A percentile compares a stretch with the other conserved stretches of the same genome.
These are phyloP conservation scores for Amanita rubescens DNA, from an alignment of 768 basidiomycete species.

Conservation along the genomic window DNA sequence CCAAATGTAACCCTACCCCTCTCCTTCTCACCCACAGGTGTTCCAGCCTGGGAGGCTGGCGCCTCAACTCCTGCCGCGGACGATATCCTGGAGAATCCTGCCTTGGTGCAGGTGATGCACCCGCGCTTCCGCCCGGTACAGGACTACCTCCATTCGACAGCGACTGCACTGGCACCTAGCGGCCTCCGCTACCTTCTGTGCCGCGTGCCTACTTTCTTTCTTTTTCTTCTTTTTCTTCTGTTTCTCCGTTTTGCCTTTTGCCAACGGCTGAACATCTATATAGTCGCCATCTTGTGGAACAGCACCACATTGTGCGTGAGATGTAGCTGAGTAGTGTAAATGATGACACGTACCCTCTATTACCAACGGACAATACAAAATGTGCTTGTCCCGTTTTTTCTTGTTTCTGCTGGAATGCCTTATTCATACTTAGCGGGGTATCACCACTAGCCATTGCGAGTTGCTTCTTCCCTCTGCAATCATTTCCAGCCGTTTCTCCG, in stretches of 20 bases:
- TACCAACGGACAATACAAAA: conserved; percentile 92
- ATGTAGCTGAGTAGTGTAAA: conserved; percentile 7
- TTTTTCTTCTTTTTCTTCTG: conserved; percentile 78
- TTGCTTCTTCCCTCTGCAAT: conserved; percentile 94
- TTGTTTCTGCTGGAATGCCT: conserved; percentile 88
- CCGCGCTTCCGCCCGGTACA: conserved; percentile 29
- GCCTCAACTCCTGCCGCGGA: conserved; percentile 37
- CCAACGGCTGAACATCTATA: conserved; percentile 70
- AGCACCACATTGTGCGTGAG: conserved; percentile 41
- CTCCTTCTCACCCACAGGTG: conserved; percentile 64
- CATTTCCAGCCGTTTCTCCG: conserved; percentile 92
- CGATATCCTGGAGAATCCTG: conserved; percentile 75
- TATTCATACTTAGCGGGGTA: conserved; percentile 92
- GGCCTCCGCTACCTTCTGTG: conserved; percentile 34
- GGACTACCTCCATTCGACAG: conserved; percentile 42
- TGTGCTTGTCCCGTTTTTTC: conserved; percentile 94
- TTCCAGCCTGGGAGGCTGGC: conserved; percentile 39
- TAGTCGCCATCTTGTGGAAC: conserved; percentile 83
- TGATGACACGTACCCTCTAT: conserved; percentile 63
- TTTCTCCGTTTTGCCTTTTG: conserved; percentile 81
- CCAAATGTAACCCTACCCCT: conserved; percentile 73
- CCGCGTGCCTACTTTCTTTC: conserved; percentile 56
- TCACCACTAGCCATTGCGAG: conserved; percentile 92
- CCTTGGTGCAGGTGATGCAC: conserved; percentile 58
- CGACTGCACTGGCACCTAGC: conserved; percentile 31